These are phyloP conservation scores for Brassica incana DNA, from an alignment of 345 rosid species.

Conservation along the genomic window DNA sequence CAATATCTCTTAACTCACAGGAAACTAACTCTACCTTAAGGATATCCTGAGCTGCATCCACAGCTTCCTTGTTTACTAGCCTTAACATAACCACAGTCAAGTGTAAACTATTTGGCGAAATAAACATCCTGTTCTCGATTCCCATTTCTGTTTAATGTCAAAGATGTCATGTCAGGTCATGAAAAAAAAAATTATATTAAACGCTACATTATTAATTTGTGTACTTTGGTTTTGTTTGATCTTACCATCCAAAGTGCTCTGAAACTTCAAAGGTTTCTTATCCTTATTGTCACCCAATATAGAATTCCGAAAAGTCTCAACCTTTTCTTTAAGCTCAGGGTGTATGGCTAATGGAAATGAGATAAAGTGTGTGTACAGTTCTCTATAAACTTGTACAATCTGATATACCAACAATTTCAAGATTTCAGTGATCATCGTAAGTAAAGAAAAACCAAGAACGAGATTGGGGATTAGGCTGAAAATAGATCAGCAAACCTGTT, in stretches of 20 bases:
- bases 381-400: slow-evolving; percentile 53
- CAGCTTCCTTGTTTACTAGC: slow-evolving; percentile 74
- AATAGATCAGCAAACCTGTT: slow-evolving; percentile 26
- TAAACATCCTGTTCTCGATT: slow-evolving; percentile 73
- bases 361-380: slow-evolving; percentile 48
- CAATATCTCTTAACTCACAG: neutral
- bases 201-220: neutral
- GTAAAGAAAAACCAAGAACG: neutral
- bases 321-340: neutral
- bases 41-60: slow-evolving; percentile 61
- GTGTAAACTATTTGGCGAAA: slow-evolving; percentile 71
- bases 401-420: slow-evolving; percentile 23
- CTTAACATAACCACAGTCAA: slow-evolving; percentile 89
- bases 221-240: neutral
- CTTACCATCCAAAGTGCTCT: slow-evolving; percentile 50
- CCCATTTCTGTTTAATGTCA: slow-evolving; percentile 51
- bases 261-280: neutral
- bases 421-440: neutral
- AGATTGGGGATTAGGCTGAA: neutral
- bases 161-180: neutral
- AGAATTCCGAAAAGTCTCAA: neutral
- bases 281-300: slow-evolving; percentile 40
- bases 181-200: neutral
- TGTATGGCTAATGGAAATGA: neutral
- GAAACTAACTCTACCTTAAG: slow-evolving; percentile 55